Evolutionary conservation across 441 rosid species (phyloP).

Genomic region (Syzygium syzygioides): DNA sequence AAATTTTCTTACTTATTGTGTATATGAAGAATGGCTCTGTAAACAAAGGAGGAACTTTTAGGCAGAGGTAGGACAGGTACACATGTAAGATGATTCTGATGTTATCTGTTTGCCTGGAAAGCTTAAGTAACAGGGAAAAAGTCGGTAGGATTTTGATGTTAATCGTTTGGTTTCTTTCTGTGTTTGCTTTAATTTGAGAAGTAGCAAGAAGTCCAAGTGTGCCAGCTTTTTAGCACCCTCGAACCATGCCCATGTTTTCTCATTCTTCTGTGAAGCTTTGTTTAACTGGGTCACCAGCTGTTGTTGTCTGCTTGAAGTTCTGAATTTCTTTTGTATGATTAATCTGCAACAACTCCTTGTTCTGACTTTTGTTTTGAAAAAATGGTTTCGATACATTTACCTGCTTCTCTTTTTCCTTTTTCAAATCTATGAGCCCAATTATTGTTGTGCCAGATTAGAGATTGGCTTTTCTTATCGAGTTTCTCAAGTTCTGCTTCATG

Average conservation of each 20-base stretch:
- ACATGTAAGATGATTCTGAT: too few species aligned
- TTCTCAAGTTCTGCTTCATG: background rate
- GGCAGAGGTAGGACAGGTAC: too few species aligned
- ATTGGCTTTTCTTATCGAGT: background rate
- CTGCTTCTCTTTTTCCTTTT: background rate
- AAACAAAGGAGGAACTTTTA: too few species aligned
- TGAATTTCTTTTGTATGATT: background rate
- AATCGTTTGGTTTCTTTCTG: background rate
- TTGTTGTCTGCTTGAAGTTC: background rate
- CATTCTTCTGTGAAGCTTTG: background rate
- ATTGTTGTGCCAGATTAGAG: background rate
- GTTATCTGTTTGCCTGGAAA: too few species aligned
- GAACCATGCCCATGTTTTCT: background rate
- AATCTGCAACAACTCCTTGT: background rate
- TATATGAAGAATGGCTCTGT: too few species aligned
- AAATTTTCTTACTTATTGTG: too few species aligned
- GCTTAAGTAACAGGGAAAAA: too few species aligned
- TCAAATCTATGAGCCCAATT: background rate
- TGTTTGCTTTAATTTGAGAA: background rate
- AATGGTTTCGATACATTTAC: background rate
- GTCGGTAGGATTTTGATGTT: too few species aligned
- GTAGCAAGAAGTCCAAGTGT: background rate
- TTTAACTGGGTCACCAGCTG: background rate
- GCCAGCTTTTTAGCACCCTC: background rate
- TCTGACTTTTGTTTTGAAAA: background rate